These are phyloP conservation scores for Luffa aegyptiaca DNA, from an alignment of 306 rosid species.

Conservation along the genomic window DNA sequence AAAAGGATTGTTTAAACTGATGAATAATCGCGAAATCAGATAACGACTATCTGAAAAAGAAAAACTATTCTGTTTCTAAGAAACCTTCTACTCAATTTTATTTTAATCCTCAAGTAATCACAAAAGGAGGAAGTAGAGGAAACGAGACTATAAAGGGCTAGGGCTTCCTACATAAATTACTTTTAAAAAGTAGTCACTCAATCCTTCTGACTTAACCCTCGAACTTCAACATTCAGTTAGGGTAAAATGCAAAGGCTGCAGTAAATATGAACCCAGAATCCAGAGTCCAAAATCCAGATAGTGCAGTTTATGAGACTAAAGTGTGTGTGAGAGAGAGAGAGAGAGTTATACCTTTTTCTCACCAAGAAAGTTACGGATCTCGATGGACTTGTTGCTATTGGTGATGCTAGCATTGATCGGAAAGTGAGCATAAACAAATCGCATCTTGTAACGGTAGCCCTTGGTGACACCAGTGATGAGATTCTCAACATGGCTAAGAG, in stretches of 20 bases:
- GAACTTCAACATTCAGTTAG: background rate
- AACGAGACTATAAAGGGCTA: background rate
- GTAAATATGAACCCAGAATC: background rate
- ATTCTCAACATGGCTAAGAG: slow-evolving; percentile 66
- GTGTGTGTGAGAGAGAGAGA: background rate
- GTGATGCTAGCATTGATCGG: slow-evolving; percentile 78
- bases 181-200: background rate
- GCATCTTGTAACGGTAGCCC: slow-evolving; percentile 84
- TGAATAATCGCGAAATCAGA: background rate
- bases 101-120: background rate
- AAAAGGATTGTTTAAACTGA: background rate
- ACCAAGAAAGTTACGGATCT: slow-evolving; percentile 67
- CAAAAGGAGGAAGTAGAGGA: background rate
- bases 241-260: background rate
- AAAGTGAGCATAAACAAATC: slow-evolving; percentile 76
- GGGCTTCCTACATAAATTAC: background rate
- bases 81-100: background rate
- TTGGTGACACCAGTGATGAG: slow-evolving; percentile 85
- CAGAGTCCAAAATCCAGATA: background rate
- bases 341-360: slow-evolving; percentile 43
- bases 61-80: background rate
- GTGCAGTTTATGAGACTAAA: background rate
- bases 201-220: background rate
- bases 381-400: slow-evolving; percentile 28
- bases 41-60: background rate